A percentile compares a stretch with the other conserved stretches of the same genome.
These are phyloP conservation scores for Curvularia eragrostidis DNA, from an alignment of 2,329 filamentous ascomycete species.

Conservation along the genomic window DNA sequence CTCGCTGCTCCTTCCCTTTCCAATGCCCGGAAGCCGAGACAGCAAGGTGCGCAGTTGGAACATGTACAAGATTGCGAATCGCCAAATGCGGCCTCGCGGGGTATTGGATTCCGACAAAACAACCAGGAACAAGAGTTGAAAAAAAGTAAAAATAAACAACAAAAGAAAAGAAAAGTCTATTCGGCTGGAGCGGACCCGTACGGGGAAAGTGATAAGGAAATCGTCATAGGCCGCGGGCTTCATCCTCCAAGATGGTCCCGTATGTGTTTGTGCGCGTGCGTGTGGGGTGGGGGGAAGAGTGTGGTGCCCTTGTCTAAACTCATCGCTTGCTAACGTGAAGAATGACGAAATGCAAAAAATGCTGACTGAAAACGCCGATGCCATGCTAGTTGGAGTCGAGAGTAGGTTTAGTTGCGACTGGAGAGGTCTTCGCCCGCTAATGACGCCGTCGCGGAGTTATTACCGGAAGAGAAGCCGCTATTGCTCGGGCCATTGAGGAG, in stretches of 20 bases:
- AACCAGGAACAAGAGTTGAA: slow-evolving; percentile 30
- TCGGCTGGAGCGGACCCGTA: slow-evolving; percentile 17
- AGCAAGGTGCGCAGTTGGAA: slow-evolving; percentile 29
- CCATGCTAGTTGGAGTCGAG: slow-evolving; percentile 32
- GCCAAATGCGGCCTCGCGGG: slow-evolving; percentile 39
- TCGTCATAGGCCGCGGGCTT: slow-evolving; percentile 40
- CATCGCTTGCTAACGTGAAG: slow-evolving; percentile 46
- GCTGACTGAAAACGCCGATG: slow-evolving; percentile 43
- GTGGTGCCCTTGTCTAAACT: slow-evolving; percentile 38
- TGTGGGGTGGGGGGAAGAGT: background rate
- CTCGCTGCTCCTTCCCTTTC: slow-evolving; percentile 34
- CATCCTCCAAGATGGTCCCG: slow-evolving; percentile 24
- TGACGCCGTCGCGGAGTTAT: slow-evolving; percentile 79
- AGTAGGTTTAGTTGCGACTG: slow-evolving; percentile 42
- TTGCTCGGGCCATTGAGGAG: slow-evolving; percentile 66
- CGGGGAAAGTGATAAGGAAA: slow-evolving; percentile 28
- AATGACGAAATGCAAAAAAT: slow-evolving; percentile 36
- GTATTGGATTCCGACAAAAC: slow-evolving; percentile 45
- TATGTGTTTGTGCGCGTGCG: background rate
- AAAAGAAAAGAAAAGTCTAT: slow-evolving; percentile 37
- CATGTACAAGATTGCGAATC: slow-evolving; percentile 46
- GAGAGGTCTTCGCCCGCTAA: slow-evolving; percentile 66
- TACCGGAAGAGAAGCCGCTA: slow-evolving; percentile 73
- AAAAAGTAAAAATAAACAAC: background rate
- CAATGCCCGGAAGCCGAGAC: slow-evolving; percentile 23